Evolutionary conservation across 495 filamentous ascomycete species (phyloP).

Genomic region (Xylaria telfairii): DNA sequence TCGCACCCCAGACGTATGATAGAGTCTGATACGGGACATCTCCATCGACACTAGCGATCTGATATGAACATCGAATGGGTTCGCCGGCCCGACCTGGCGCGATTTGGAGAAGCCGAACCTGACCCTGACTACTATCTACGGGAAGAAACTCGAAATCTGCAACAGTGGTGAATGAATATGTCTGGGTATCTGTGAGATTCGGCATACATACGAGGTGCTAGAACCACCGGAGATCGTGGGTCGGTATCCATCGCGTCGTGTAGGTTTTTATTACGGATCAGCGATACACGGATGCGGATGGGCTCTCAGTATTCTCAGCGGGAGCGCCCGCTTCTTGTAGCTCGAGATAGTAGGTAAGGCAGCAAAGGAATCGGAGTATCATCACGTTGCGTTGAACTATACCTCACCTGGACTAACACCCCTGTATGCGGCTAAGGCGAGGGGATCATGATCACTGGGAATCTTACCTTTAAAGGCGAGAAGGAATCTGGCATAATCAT

Average conservation of each 20-base stretch:
- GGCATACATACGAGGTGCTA: slow-evolving; percentile 20
- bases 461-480: neutral
- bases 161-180: neutral
- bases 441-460: neutral
- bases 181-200: neutral
- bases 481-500: neutral
- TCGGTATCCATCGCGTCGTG: slow-evolving; percentile 2
- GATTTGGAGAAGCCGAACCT: slow-evolving; percentile 30
- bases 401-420: neutral
- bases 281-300: neutral
- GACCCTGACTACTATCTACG: slow-evolving; percentile 18
- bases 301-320: too few species aligned
- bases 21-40: slow-evolving; percentile 39
- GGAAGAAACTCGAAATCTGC: slow-evolving; percentile 17
- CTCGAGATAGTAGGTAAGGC: neutral
- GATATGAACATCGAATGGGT: slow-evolving; percentile 25
- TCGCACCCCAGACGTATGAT: slow-evolving; percentile 45
- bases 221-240: slow-evolving; percentile 17
- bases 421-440: neutral
- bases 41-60: slow-evolving; percentile 7
- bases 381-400: neutral
- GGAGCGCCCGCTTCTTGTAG: neutral
- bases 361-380: neutral
- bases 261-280: too few species aligned
- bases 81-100: slow-evolving; percentile 21